phyloP scores from a whole-genome alignment of 768 basidiomycete species.

The Termitomyces sp. region DNA sequence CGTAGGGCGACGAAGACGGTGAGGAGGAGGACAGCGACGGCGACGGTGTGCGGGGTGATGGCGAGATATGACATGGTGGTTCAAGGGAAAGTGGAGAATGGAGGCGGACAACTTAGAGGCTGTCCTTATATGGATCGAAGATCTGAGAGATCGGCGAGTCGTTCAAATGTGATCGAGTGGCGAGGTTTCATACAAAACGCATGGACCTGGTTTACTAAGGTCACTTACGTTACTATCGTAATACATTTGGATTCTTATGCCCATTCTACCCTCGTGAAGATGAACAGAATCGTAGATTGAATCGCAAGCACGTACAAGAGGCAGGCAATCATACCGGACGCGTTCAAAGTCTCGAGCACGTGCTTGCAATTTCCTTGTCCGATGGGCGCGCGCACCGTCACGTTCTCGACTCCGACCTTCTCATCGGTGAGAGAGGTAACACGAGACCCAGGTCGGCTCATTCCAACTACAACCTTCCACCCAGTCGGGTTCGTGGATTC shows the following conservation, averaged over 20 bases:
- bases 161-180: neutral
- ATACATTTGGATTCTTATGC: neutral
- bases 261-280: too few relatives aligned
- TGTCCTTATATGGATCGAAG: neutral
- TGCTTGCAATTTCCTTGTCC: neutral
- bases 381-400: slow-evolving; percentile 2
- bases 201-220: too few relatives aligned
- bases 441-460: too few relatives aligned
- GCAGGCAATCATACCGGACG: neutral
- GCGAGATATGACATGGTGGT: neutral
- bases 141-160: neutral
- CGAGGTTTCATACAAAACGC: neutral
- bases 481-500: too few relatives aligned
- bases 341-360: neutral
- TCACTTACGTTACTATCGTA: neutral
- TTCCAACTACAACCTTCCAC: too few relatives aligned
- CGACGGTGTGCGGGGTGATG: slow-evolving; percentile 20
- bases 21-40: slow-evolving; percentile 23
- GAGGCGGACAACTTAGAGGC: neutral
- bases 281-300: neutral
- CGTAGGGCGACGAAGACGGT: slow-evolving; percentile 26
- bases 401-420: neutral
- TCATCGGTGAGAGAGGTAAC: neutral
- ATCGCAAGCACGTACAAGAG: neutral
- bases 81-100: neutral